A percentile compares a stretch with the other conserved stretches of the same genome.
Evolutionary conservation across 225 moss, liverwort and hornwort genomes (phyloP).

Genomic region (Anthoceros angustus): DNA sequence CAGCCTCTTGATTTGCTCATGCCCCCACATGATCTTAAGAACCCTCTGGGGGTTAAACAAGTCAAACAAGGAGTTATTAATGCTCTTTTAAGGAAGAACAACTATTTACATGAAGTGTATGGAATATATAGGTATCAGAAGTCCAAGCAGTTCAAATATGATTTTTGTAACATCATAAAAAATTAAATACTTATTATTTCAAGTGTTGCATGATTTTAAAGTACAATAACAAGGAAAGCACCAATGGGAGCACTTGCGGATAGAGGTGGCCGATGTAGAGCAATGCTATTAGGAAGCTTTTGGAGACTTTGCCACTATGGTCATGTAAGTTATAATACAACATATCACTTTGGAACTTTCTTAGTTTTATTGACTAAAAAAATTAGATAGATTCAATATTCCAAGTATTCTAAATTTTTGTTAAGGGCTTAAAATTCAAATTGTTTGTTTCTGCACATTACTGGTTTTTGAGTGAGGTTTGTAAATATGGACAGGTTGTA

Average conservation of each 20-base stretch:
- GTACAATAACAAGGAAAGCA: conserved; percentile 2
- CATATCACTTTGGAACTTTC: neutral
- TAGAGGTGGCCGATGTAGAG: neutral
- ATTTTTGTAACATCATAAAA: too few relatives aligned
- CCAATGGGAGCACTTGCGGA: neutral
- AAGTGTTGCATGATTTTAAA: neutral
- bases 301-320: neutral
- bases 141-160: neutral
- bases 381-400: neutral
- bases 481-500: neutral
- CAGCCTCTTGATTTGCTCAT: conserved; percentile 28
- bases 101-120: conserved; percentile 18
- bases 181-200: neutral
- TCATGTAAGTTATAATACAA: neutral
- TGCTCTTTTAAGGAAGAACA: conserved; percentile 23
- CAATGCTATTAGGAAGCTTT: neutral
- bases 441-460: too few relatives aligned
- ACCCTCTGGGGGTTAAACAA: neutral
- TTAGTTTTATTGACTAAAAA: neutral
- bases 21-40: conserved; percentile 15
- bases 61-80: conserved; percentile 26
- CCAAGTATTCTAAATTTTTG: neutral
- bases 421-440: neutral
- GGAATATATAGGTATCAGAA: conserved; percentile 12
- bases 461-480: neutral